These are phyloP conservation scores for Tylopilus sp. DNA, from an alignment of 768 basidiomycete genomes.

Conservation along the genomic window DNA sequence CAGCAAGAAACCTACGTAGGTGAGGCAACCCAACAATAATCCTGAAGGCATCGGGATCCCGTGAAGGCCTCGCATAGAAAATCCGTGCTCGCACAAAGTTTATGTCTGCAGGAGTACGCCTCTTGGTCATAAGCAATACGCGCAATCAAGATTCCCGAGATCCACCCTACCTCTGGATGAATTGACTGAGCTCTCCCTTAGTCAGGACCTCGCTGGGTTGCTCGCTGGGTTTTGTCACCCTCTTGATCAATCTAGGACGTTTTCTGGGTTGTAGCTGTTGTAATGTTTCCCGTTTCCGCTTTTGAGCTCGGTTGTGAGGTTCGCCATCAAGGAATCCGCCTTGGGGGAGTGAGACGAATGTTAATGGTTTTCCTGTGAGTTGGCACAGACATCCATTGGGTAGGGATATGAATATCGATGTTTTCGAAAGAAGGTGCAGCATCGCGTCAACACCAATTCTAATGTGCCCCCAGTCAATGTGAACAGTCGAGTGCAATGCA, in stretches of 20 bases:
- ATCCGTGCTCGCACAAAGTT: constrained; percentile 51
- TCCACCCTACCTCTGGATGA: constrained; percentile 19
- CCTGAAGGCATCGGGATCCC: constrained; percentile 44
- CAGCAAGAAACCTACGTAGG: constrained; percentile 46
- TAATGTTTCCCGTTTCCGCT: constrained; percentile 20
- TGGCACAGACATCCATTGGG: constrained; percentile 87
- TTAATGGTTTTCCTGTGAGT: constrained; percentile 69
- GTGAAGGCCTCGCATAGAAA: constrained; percentile 64
- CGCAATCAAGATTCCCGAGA: too few relatives aligned
- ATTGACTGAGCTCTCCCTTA: constrained; percentile 8
- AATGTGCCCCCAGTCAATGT: constrained; percentile 1
- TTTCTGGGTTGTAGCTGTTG: constrained; percentile 24
- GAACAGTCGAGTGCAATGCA: too few relatives aligned
- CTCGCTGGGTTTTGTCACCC: neutral
- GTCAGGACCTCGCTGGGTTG: constrained; percentile 2
- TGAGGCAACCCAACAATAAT: constrained; percentile 65
- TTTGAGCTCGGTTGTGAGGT: constrained; percentile 8
- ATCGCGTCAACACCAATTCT: constrained; percentile 80
- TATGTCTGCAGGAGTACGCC: constrained; percentile 49
- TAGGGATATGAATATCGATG: constrained; percentile 70
- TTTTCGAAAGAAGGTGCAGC: constrained; percentile 72
- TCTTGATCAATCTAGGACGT: constrained; percentile 20
- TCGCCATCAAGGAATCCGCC: constrained; percentile 12
- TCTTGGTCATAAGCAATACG: constrained; percentile 19
- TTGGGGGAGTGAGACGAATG: constrained; percentile 36